Conservation (phyloP, 768 basidiomycete species). For the Amylocystis lapponica region DNA sequence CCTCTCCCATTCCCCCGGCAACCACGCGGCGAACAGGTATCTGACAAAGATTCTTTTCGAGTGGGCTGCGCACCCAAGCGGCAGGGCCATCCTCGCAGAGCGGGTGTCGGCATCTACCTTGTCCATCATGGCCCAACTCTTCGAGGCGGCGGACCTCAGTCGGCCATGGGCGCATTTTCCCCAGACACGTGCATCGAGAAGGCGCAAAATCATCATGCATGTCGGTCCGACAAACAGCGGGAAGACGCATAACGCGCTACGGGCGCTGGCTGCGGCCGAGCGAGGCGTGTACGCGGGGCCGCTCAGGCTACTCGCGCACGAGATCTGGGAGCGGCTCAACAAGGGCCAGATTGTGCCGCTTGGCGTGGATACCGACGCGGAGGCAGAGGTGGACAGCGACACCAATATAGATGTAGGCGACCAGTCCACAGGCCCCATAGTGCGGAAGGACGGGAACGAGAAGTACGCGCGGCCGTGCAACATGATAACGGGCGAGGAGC, state of each 20-base stretch:
- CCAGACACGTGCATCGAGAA: constrained; percentile 48
- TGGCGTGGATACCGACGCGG: constrained; percentile 42
- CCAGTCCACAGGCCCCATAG: constrained; percentile 6
- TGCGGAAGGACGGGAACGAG: constrained; percentile 33
- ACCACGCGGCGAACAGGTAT: constrained; percentile 38
- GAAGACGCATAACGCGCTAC: constrained; percentile 91
- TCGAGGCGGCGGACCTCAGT: constrained; percentile 34
- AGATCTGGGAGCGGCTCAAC: constrained; percentile 90
- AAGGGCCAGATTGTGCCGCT: constrained; percentile 80
- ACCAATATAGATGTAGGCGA: constrained; percentile 29
- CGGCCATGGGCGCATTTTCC: constrained; percentile 45
- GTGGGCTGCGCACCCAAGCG: constrained; percentile 42
- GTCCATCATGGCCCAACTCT: constrained; percentile 30
- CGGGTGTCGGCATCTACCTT: constrained; percentile 30
- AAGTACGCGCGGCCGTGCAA: constrained; percentile 65
- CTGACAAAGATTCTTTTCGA: constrained; percentile 48
- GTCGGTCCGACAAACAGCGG: constrained; percentile 98
- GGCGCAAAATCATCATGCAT: constrained; percentile 83
- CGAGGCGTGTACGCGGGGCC: constrained; percentile 88
- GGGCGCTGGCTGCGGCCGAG: constrained; percentile 72
- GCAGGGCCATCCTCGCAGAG: constrained; percentile 17
- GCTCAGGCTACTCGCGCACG: constrained; percentile 87
- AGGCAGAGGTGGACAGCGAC: constrained; percentile 32
- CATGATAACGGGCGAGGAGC: constrained; percentile 89
- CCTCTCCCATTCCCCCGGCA: constrained; percentile 20